These are phyloP conservation scores for Colletotrichum orbiculare DNA, from an alignment of 2,329 filamentous ascomycete genomes.

Conservation along the genomic window DNA sequence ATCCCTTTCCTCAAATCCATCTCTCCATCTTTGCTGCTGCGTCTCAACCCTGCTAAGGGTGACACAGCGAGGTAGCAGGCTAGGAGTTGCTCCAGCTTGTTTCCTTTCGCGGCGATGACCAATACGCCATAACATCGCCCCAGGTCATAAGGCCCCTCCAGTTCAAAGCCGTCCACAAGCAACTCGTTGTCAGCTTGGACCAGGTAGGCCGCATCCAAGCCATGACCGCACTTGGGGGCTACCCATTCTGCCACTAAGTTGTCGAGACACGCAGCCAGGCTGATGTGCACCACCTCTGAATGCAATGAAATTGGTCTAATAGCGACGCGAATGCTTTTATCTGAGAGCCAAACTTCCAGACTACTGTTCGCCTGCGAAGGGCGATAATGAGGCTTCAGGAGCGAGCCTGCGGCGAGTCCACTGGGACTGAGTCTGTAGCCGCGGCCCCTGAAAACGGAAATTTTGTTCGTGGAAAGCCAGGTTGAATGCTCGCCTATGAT, in stretches of 20 bases:
- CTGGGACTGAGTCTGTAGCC: neutral
- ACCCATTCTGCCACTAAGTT: neutral
- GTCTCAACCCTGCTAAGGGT: too few relatives aligned
- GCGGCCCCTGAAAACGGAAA: too few relatives aligned
- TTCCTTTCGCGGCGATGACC: neutral
- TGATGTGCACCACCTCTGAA: accelerated
- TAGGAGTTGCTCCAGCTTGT: constrained; percentile 1
- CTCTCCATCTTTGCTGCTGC: too few relatives aligned
- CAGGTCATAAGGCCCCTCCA: too few relatives aligned
- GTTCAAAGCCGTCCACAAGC: too few relatives aligned
- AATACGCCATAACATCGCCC: neutral
- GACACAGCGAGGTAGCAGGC: neutral
- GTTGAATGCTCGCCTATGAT: neutral
- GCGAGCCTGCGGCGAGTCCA: neutral
- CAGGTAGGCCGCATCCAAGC: too few relatives aligned
- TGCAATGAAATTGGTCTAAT: neutral
- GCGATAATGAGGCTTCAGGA: neutral
- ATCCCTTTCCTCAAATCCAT: too few relatives aligned
- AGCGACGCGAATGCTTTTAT: neutral
- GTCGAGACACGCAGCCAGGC: accelerated
- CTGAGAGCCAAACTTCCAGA: neutral
- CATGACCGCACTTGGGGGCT: too few relatives aligned
- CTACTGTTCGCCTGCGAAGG: neutral
- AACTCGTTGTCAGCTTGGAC: too few relatives aligned
- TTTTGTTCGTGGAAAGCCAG: neutral